Evolutionary conservation across 2,329 filamentous ascomycete genomes (phyloP), one percentile per base, ranked within the genome.

Genomic region (Fusarium oligoseptatum): DNA sequence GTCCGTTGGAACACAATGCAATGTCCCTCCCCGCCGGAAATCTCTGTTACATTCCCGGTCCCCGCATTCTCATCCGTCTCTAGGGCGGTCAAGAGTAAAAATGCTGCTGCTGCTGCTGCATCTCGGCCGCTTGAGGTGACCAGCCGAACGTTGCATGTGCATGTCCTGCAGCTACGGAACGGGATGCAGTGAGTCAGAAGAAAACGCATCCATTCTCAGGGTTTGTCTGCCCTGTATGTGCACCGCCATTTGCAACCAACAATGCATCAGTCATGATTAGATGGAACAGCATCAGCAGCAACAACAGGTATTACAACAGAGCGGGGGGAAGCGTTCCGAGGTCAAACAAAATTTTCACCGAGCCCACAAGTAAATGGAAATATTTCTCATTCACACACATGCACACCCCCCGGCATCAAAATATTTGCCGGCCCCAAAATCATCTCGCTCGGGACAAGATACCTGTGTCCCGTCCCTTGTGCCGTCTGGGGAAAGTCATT

Each of bases 401-500:
- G 22, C 41, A 32, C 29, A 32, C 29, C 12, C 43, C 43, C 43
- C 22, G 43, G 20, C 43, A 27, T 48, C 43, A 48, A 9, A 17
- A 24, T 48, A 41, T 41, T 71, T 74, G 57, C 71, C 63, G 58
- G 24, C 56, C 32, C 48, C 48, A 48, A 48, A 48, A n/a, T 60
- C 36, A 60, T 60, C 48, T 64, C 39, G 39, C 48, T 64, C 39
- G 39, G 24, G 24, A 32, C 27, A n/a, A 29, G 27, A n/a, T 24
- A 29, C 9, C 11, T 32, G 15, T 22, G 12, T 15, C 60, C 60
- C 50, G 50, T 65, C 41, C 27, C 50, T 20, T 55, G 64, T 74
- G 64, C 71, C 71, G 68, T 74, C 72, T 72, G 72, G 72, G 72
- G 72, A 74, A 74, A 74, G 60, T 52, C 27, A 63, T 41, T 63